Evolutionary conservation across 495 filamentous ascomycete genomes (phyloP), one percentile per base, ranked within the genome.

Genomic region (Articulospora tetracladia): DNA sequence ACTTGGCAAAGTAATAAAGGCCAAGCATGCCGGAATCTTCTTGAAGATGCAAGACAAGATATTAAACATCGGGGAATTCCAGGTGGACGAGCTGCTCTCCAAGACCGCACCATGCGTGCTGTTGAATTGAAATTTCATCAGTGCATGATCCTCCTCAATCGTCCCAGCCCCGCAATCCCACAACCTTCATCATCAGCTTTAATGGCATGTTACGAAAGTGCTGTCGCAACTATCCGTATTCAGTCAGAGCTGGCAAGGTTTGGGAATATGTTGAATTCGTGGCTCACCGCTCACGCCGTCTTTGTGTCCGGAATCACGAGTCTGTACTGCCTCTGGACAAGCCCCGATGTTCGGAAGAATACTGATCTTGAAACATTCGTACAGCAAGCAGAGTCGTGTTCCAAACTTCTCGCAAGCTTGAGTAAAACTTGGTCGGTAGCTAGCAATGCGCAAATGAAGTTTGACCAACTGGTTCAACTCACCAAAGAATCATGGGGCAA

Each of bases 141-240:
- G 51, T 70, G 72, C 53, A 76, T 75, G 66, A 73, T 79, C 22
- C 36, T 79, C 10, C 27, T 79, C 3, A 55, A 77, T 24, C 71
- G 75, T 17, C 74, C 76, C 1, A 79, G 72, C 39, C 77, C 77
- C 2, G 70, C 67, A 1, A 76, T 77, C 19, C 72, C 75, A 1
- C 68, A 72, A 3, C 77, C 77, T 11, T 64, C 75, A 12, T 69
- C 75, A 24, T 65, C 72, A 0, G 57, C 68, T 7, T 63, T 77
- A 1, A 57, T 62, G 4, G 57, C 60, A 17, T 79, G 76, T 39
- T 77, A 72, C 53, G 62, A 69, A 1, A 76, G 77, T 30, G 71
- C 76, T 0, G 58, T 72, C 3, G 64, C 70, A 27, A 64, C 74
- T 0, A 67, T 78, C 15, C 68, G 66, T 25, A 66, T 65, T 0